Base-by-base conservation (phyloP, 768 basidiomycete species). In the Podaxis sp. region DNA sequence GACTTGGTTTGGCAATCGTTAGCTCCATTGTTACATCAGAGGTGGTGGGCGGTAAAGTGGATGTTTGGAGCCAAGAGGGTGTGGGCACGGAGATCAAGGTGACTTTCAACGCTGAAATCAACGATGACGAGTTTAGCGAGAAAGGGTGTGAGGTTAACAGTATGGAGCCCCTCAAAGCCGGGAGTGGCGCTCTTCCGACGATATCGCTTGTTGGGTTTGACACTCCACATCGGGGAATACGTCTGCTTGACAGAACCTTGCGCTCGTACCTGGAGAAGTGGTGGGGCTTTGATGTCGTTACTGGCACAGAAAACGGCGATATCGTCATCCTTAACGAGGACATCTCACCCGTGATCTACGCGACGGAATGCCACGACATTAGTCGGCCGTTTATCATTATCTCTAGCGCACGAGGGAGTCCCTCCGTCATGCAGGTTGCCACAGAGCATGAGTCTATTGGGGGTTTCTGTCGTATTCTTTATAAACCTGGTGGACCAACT, bases 1-100 rank as follows among this genome's bases (percentile, higher is more conserved):
- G 95, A 4, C 82, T 98, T 6, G 95, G 95, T 9, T 85, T 97
- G 23, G 95, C 95, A 35, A 97, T 98, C 64, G 95, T 97, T 69
- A 93, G 90, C 76, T 93, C 89, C 65, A 97, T 97, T 64, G 84
- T 95, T 38, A 85, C 84, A 14, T 93, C 92, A 2, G 87, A 90
- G 48, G 90, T 87, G 64, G 87, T 98, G 55, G 83, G 87, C 27
- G 95, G 95, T 50, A 93, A 93, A 67, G 90, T 97, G 40, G 95
- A 97, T 66, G 95, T 98, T 9, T 89, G 88, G 87, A 95, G 93
- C 62, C 88, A 91, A 64, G 95, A 95, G 74, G 91, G 86, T 16
- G 78, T 85, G 38, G 95, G 95, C 27, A 97, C 95, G 1, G 93
- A 95, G 70, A 94, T 97, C 72, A 91, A 90, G 66, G 85, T 96